These are phyloP conservation scores for Starmerella powellii DNA, from an alignment of 805 yeast species.

Conservation along the genomic window DNA sequence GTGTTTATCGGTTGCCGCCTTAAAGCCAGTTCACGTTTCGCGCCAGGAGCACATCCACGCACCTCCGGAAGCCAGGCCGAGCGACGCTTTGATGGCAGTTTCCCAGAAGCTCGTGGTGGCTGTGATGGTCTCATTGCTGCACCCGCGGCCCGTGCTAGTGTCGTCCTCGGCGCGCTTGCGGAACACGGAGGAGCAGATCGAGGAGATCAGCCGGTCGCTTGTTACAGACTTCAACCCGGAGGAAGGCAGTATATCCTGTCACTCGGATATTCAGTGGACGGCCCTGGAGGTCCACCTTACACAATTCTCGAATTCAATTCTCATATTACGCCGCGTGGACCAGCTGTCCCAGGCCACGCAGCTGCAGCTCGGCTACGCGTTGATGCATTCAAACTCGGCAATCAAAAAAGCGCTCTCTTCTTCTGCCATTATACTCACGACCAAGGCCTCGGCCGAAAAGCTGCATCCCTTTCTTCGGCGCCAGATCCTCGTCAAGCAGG, in stretches of 20 bases:
- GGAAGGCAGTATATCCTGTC: conserved; percentile 4
- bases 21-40: no score
- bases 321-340: conserved; percentile 10
- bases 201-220: conserved; percentile 3
- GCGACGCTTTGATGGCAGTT: no score
- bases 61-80: no score
- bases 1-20: no score
- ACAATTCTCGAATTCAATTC: background rate
- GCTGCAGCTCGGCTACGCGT: conserved; percentile 13
- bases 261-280: conserved; percentile 8
- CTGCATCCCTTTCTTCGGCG: conserved; percentile 14
- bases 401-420: background rate
- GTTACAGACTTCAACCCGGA: background rate
- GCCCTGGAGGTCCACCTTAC: conserved; percentile 1
- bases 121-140: conserved; percentile 5
- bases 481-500: conserved; percentile 15
- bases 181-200: conserved; percentile 8
- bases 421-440: conserved; percentile 10
- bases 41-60: no score
- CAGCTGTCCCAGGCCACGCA: conserved; percentile 7
- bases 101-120: conserved; percentile 19
- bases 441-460: conserved; percentile 1
- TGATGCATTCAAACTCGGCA: conserved; percentile 6
- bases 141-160: conserved; percentile 13
- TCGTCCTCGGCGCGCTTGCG: background rate